Conservation (phyloP, 78 protist genomes). For the Anaeramoeba flamelloides region DNA sequence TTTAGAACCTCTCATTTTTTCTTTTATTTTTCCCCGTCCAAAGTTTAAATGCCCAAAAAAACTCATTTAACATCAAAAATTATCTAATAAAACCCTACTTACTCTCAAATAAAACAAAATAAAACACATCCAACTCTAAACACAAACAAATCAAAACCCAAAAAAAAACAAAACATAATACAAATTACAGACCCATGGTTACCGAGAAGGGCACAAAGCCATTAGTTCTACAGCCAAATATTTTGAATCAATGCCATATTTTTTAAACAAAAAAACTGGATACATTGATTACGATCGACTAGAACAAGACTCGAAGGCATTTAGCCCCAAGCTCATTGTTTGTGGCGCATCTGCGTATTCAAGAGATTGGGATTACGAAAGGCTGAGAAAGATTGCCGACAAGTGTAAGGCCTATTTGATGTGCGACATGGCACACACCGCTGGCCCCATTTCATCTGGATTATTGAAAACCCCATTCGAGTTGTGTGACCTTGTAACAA, state of each 20-base stretch:
- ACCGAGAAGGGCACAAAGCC: slow-evolving; percentile 73
- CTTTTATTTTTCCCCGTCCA: no score
- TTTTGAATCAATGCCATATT: slow-evolving; percentile 94
- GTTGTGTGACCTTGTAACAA: slow-evolving; percentile 87
- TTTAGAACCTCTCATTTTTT: no score
- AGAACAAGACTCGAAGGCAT: slow-evolving; percentile 53
- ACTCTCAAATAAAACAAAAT: no score
- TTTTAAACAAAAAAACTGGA: slow-evolving; percentile 70
- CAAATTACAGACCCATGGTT: slow-evolving; percentile 82
- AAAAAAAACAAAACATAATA: slow-evolving; percentile 21
- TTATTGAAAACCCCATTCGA: slow-evolving; percentile 60
- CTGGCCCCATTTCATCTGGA: slow-evolving; percentile 74
- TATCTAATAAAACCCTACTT: no score
- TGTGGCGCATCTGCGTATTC: slow-evolving; percentile 71
- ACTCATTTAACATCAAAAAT: no score
- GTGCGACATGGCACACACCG: slow-evolving; percentile 89
- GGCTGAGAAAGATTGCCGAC: slow-evolving; percentile 31
- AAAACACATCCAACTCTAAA: no score
- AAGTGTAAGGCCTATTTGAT: slow-evolving; percentile 64
- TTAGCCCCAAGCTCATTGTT: slow-evolving; percentile 87
- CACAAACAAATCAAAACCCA: no score
- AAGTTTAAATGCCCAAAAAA: no score
- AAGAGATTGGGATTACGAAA: slow-evolving; percentile 40
- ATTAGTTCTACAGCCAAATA: slow-evolving; percentile 78
- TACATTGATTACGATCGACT: slow-evolving; percentile 84